Evolutionary conservation across 2,329 filamentous ascomycete genomes (phyloP).

Genomic region (Beauveria varroae): DNA sequence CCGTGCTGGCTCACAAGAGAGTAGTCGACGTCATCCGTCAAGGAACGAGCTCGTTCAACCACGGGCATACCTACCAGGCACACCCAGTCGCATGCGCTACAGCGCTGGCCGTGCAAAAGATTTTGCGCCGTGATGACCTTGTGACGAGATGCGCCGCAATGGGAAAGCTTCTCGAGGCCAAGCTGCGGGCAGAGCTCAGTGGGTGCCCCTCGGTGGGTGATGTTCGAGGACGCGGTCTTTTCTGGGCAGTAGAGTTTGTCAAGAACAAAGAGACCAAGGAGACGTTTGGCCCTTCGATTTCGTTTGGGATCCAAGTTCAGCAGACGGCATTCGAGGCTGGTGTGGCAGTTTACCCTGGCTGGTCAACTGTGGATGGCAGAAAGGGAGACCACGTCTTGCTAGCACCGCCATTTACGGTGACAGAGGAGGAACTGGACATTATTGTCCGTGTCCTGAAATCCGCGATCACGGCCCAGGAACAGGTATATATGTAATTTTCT

Average conservation of each 20-base stretch:
- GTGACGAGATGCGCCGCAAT: slow-evolving; percentile 24
- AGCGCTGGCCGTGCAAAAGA: slow-evolving; percentile 30
- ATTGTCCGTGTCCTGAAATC: slow-evolving; percentile 10
- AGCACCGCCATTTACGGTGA: slow-evolving; percentile 61
- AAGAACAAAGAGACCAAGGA: slow-evolving; percentile 26
- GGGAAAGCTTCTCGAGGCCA: slow-evolving; percentile 23
- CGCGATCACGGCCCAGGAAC: background rate
- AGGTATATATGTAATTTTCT: background rate
- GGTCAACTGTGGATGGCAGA: slow-evolving; percentile 52
- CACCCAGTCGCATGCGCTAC: slow-evolving; percentile 30
- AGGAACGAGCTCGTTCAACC: slow-evolving; percentile 41
- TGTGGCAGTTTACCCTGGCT: slow-evolving; percentile 53
- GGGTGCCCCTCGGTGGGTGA: slow-evolving; percentile 29
- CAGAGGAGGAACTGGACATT: slow-evolving; percentile 21
- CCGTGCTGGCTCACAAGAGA: slow-evolving; percentile 40
- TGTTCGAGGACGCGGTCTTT: slow-evolving; percentile 34
- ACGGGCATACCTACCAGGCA: slow-evolving; percentile 48
- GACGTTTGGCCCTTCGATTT: slow-evolving; percentile 25
- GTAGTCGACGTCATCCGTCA: slow-evolving; percentile 41
- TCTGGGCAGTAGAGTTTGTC: slow-evolving; percentile 42
- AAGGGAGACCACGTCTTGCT: slow-evolving; percentile 63
- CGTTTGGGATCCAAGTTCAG: slow-evolving; percentile 21
- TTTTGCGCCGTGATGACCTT: slow-evolving; percentile 27
- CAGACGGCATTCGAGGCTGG: slow-evolving; percentile 22
- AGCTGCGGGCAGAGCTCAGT: slow-evolving; percentile 21